These are phyloP conservation scores for Auriscalpium microsporum DNA, from an alignment of 768 basidiomycete species.

Conservation along the genomic window DNA sequence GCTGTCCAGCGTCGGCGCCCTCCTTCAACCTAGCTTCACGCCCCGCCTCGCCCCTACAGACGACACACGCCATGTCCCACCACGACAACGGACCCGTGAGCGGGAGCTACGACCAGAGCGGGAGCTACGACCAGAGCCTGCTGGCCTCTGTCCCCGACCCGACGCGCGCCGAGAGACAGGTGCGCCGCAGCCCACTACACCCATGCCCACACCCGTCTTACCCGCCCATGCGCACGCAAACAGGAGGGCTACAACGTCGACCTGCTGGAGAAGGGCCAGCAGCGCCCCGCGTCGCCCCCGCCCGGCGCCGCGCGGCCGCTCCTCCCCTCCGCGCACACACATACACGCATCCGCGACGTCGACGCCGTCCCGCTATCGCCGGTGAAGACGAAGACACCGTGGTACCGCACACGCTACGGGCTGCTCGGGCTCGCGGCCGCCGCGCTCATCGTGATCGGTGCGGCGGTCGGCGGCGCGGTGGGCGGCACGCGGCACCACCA, in stretches of 20 bases:
- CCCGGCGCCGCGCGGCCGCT: constrained; percentile 8
- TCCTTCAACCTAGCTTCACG: no score
- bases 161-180: constrained; percentile 25
- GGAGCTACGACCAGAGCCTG: constrained; percentile 22
- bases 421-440: constrained; percentile 30
- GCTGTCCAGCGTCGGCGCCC: background rate
- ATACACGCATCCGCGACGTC: background rate
- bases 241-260: constrained; percentile 51
- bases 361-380: constrained; percentile 9
- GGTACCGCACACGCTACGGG: constrained; percentile 43
- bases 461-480: constrained; percentile 50
- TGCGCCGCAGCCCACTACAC: background rate
- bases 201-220: background rate
- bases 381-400: constrained; percentile 22
- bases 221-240: background rate
- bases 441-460: constrained; percentile 37
- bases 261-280: constrained; percentile 23
- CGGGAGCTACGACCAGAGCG: constrained; percentile 20
- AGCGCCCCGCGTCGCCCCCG: constrained; percentile 14
- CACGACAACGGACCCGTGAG: background rate
- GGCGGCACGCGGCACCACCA: constrained; percentile 32
- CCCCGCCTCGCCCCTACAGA: background rate
- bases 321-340: constrained; percentile 17
- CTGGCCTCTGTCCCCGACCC: constrained; percentile 22
- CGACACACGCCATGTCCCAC: constrained; percentile 6